Conservation (phyloP, 1,139 yeast genomes). For the Blastobotrys arbuscula region DNA sequence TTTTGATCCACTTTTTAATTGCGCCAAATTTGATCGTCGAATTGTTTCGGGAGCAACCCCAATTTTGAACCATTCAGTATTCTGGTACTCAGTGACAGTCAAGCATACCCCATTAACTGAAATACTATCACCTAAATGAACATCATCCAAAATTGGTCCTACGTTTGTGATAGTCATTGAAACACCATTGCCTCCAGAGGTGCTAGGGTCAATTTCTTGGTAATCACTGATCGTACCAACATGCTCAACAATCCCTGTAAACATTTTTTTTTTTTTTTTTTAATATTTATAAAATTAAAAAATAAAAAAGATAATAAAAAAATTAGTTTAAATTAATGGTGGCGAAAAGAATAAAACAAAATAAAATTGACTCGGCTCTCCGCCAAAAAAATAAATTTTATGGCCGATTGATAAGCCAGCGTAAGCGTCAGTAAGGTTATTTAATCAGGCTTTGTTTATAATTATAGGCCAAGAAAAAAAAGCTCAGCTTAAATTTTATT, state of each 20-base stretch:
- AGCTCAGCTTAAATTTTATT: not conserved
- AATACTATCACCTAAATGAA: conserved; percentile 89
- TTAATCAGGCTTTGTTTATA: too few relatives aligned
- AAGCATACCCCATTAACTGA: conserved; percentile 85
- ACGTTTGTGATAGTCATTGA: conserved; percentile 66
- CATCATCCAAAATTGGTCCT: conserved; percentile 60
- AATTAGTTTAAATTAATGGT: not conserved
- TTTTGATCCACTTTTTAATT: conserved; percentile 47
- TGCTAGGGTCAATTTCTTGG: conserved; percentile 45
- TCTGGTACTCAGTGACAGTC: conserved; percentile 77
- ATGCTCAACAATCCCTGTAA: conserved; percentile 88
- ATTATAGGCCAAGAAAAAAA: too few relatives aligned
- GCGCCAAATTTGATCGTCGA: conserved; percentile 71
- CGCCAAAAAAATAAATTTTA: too few relatives aligned
- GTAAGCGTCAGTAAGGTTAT: too few relatives aligned
- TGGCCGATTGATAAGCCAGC: too few relatives aligned
- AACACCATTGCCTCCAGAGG: conserved; percentile 74
- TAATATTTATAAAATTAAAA: not conserved
- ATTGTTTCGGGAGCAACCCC: conserved; percentile 94
- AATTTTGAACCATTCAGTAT: conserved; percentile 57
- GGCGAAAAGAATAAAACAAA: too few relatives aligned
- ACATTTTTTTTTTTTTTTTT: conserved; percentile 49
- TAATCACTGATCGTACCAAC: conserved; percentile 61
- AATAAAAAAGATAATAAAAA: not conserved
- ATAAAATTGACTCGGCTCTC: too few relatives aligned